Conservation (phyloP, 805 yeast genomes). For the Myxozyma udenii region DNA sequence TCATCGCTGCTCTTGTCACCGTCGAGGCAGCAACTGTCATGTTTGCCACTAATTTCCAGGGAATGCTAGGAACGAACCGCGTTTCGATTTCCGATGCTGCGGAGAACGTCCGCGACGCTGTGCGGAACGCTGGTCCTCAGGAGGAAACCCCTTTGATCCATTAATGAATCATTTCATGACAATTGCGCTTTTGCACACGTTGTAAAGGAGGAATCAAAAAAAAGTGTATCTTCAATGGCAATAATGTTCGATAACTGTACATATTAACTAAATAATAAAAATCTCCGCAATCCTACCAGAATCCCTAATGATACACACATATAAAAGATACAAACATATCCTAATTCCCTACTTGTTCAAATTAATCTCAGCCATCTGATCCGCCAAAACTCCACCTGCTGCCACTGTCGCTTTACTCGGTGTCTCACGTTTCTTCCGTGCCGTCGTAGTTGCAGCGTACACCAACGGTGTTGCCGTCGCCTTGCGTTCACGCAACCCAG, state of each 20-base stretch:
- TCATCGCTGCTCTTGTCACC: conserved; percentile 58
- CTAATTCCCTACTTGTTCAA: too few species aligned
- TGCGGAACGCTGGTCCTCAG: conserved; percentile 2
- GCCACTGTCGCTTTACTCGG: too few species aligned
- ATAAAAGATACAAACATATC: too few species aligned
- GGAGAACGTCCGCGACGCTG: conserved; percentile 5
- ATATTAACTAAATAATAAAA: not conserved
- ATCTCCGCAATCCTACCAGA: not conserved
- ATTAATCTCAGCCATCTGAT: not conserved
- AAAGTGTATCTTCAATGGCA: not conserved
- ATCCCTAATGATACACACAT: too few species aligned
- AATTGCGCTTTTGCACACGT: too few species aligned
- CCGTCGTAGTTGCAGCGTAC: not conserved
- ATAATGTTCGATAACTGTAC: not conserved
- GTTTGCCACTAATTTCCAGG: conserved; percentile 19
- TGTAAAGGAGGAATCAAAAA: not conserved
- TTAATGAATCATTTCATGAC: not conserved
- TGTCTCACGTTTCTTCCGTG: not conserved
- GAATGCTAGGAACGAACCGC: not conserved
- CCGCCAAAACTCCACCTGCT: too few species aligned
- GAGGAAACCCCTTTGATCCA: conserved; percentile 3
- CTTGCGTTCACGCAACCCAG: conserved; percentile 11
- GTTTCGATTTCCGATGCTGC: not conserved
- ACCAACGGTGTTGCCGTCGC: conserved; percentile 6
- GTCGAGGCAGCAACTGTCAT: conserved; percentile 49